A percentile compares a stretch with the other conserved stretches of the same genome.
Evolutionary conservation across 441 rosid species (phyloP).

Genomic region (Aleurites moluccanus): DNA sequence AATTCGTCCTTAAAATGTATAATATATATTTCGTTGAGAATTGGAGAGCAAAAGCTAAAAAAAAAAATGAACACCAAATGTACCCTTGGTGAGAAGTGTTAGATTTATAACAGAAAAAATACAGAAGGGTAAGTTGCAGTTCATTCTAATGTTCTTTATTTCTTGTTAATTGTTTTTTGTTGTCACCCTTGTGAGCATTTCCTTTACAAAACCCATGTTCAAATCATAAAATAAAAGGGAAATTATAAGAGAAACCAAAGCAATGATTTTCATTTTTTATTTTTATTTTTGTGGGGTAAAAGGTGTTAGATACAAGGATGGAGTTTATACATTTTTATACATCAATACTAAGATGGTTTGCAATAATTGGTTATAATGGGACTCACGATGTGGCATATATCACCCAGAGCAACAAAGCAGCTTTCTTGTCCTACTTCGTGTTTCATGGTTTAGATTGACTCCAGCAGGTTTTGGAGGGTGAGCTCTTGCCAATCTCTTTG

Average conservation of each 20-base stretch:
- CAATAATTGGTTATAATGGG: not conserved
- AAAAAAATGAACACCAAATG: too few species aligned
- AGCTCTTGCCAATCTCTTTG: conserved; percentile 46
- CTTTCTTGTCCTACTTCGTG: conserved; percentile 34
- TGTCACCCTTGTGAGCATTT: not conserved
- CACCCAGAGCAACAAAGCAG: conserved; percentile 45
- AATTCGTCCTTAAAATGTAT: too few species aligned
- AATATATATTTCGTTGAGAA: too few species aligned
- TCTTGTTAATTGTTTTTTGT: not conserved
- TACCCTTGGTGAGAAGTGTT: too few species aligned
- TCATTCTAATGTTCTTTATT: not conserved
- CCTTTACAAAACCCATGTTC: conserved; percentile 8
- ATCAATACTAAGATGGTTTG: not conserved
- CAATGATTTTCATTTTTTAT: not conserved
- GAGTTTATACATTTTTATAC: not conserved
- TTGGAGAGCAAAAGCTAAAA: too few species aligned
- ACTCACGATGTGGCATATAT: not conserved
- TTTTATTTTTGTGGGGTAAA: not conserved
- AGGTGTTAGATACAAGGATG: too few species aligned
- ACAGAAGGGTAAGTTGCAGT: not conserved
- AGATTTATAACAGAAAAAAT: not conserved
- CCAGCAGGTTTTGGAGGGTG: conserved; percentile 40
- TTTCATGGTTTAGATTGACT: conserved; percentile 38
- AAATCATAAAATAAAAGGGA: not conserved
- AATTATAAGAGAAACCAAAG: not conserved